Evolutionary conservation across 768 basidiomycete genomes (phyloP).

Genomic region (Tylopilus cervinicoccineus): DNA sequence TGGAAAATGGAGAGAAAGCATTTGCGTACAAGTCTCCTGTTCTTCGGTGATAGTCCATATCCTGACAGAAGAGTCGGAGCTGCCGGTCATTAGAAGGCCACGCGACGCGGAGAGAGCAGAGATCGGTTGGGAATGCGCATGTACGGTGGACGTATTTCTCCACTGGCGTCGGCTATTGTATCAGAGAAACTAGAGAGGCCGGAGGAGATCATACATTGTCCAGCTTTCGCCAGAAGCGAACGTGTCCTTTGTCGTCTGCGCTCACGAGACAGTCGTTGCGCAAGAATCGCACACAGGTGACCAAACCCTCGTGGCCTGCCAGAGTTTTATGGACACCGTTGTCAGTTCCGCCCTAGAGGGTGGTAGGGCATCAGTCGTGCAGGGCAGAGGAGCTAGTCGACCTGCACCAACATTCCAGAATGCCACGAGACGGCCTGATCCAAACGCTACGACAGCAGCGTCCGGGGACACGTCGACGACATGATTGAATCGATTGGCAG

Average conservation of each 20-base stretch:
- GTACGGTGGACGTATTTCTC: slow-evolving; percentile 37
- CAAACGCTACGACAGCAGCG: slow-evolving; percentile 49
- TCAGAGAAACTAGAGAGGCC: slow-evolving; percentile 11
- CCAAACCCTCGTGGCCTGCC: slow-evolving; percentile 64
- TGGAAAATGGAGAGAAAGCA: background rate
- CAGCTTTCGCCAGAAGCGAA: slow-evolving; percentile 57
- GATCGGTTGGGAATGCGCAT: slow-evolving; percentile 69
- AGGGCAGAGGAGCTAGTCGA: background rate
- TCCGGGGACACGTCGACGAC: slow-evolving; percentile 34
- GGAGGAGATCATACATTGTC: slow-evolving; percentile 20
- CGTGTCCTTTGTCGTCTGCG: slow-evolving; percentile 70
- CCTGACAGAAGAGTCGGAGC: slow-evolving; percentile 78
- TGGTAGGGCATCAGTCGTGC: slow-evolving; percentile 2
- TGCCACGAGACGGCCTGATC: slow-evolving; percentile 50
- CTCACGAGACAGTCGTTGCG: slow-evolving; percentile 51
- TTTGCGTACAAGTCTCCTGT: slow-evolving; percentile 28
- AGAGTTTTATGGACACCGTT: slow-evolving; percentile 65
- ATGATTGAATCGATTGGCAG: slow-evolving; percentile 44
- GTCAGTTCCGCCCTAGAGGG: slow-evolving; percentile 43
- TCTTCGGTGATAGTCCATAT: slow-evolving; percentile 53
- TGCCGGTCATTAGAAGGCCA: slow-evolving; percentile 63
- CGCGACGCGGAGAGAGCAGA: slow-evolving; percentile 57
- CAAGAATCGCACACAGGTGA: slow-evolving; percentile 77
- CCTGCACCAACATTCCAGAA: slow-evolving; percentile 56
- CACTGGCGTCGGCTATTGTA: slow-evolving; percentile 44